Evolutionary conservation across 192 early-diverging fungal species (phyloP).

Genomic region (Backusella tuberculispora): DNA sequence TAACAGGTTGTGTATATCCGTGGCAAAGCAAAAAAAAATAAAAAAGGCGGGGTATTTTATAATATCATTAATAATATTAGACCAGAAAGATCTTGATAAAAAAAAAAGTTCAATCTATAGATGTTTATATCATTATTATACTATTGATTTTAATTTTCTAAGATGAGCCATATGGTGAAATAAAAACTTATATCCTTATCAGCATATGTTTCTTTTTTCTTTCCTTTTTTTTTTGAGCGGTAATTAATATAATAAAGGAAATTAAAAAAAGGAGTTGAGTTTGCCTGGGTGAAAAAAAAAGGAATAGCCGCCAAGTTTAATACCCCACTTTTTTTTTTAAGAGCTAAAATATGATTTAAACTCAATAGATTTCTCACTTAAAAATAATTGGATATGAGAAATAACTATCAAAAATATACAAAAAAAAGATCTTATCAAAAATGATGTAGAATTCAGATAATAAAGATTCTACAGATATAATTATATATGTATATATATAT

Average conservation of each 20-base stretch:
- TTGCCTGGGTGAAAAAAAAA: neutral
- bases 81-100: too few species aligned
- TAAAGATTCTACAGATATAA: too few species aligned
- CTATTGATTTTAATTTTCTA: too few species aligned
- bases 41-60: neutral
- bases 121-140: too few species aligned
- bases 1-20: neutral
- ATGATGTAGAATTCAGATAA: neutral
- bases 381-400: neutral
- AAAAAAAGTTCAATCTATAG: too few species aligned
- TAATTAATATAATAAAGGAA: too few species aligned
- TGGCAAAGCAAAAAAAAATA: neutral
- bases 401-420: neutral
- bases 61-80: neutral
- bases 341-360: neutral
- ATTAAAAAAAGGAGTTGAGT: neutral
- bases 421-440: neutral
- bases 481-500: too few species aligned
- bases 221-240: too few species aligned
- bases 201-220: too few species aligned
- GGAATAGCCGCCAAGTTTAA: neutral
- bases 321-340: slow-evolving; percentile 2
- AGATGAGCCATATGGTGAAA: too few species aligned
- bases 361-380: neutral
- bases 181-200: too few species aligned